phyloP scores from a whole-genome alignment of 257 asterid species.

The Datura wrightii region DNA sequence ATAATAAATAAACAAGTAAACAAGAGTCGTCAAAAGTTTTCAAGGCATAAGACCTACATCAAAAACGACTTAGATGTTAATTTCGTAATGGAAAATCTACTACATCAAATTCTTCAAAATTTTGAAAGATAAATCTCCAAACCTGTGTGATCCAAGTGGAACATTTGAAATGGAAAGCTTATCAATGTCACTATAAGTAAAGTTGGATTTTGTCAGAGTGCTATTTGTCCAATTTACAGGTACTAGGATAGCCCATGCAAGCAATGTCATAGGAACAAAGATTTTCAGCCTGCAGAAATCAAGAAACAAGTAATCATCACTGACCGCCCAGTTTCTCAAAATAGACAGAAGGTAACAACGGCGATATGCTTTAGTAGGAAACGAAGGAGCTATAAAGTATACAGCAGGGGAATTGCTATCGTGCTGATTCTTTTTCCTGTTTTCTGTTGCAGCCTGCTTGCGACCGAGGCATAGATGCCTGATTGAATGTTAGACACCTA shows the following conservation, averaged over 20 bases:
- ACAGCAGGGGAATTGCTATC: background rate
- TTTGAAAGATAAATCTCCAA: conserved; percentile 27
- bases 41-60: background rate
- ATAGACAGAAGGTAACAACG: background rate
- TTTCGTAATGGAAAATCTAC: background rate
- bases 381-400: background rate
- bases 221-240: conserved; percentile 95
- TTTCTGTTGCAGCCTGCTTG: background rate
- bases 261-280: conserved; percentile 80
- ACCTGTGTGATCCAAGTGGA: conserved; percentile 81
- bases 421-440: conserved; percentile 23
- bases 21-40: conserved; percentile 15
- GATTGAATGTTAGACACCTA: conserved; percentile 19
- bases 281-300: conserved; percentile 75
- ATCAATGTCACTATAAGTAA: conserved; percentile 73
- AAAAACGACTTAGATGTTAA: background rate
- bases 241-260: conserved; percentile 83
- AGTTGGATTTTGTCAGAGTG: conserved; percentile 61
- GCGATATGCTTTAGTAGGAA: background rate
- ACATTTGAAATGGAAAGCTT: conserved; percentile 91
- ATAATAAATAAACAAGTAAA: background rate
- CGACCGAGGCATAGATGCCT: background rate
- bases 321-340: background rate
- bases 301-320: conserved; percentile 34
- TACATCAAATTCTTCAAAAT: background rate